Percentiles rank a stretch among this genome's conserved stretches.
Conservation (phyloP, 495 filamentous ascomycete genomes). For the Aspergillus indologenus region DNA sequence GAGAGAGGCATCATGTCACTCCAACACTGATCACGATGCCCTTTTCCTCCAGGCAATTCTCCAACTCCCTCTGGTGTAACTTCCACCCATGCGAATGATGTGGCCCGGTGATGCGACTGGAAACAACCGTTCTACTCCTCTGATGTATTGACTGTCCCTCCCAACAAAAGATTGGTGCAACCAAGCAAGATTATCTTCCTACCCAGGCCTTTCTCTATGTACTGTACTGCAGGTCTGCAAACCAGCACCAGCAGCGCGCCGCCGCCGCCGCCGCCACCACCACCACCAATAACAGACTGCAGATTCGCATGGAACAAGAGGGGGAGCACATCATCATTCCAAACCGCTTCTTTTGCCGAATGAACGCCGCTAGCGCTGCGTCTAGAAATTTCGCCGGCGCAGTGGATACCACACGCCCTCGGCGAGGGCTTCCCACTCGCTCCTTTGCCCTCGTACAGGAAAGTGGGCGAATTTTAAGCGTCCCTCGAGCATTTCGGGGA, state of each 20-base stretch:
- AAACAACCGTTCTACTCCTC: not conserved
- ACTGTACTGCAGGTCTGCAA: not conserved
- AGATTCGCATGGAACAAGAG: not conserved
- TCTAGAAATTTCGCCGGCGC: conserved; percentile 23
- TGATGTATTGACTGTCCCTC: not conserved
- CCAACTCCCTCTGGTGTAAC: not conserved
- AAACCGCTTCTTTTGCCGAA: conserved; percentile 11
- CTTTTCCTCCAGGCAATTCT: not conserved
- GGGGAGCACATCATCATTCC: not conserved
- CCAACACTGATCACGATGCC: not conserved
- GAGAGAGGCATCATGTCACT: not conserved
- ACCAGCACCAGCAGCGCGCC: too few species aligned
- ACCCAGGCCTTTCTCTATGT: not conserved
- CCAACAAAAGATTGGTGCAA: not conserved
- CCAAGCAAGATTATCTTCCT: not conserved
- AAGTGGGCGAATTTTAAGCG: not conserved
- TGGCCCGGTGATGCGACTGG: not conserved
- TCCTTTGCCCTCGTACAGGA: conserved; percentile 3
- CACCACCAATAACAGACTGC: not conserved
- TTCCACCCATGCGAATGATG: not conserved
- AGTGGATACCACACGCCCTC: not conserved
- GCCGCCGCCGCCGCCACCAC: not conserved
- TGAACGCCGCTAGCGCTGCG: conserved; percentile 18
- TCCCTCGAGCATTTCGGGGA: not conserved
- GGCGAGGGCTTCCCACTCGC: not conserved